Percentiles rank a stretch among this genome's conserved stretches.
Evolutionary conservation across 2,329 filamentous ascomycete species (phyloP).

Genomic region (Pseudogymnoascus destructans): DNA sequence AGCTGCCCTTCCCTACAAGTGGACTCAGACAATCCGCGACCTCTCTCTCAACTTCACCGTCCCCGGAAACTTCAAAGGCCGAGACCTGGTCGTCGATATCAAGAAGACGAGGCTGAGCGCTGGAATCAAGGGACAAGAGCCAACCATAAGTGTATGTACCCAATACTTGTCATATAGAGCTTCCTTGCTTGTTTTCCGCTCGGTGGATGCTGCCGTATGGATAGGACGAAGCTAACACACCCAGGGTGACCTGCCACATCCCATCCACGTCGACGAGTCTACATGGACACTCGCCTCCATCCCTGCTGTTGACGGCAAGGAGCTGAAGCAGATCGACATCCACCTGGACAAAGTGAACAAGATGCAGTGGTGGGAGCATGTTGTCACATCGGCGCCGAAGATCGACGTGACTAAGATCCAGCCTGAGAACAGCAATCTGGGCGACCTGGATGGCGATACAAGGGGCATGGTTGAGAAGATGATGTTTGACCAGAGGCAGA

Average conservation of each 20-base stretch:
- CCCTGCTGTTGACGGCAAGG: conserved; percentile 43
- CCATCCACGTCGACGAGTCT: conserved; percentile 71
- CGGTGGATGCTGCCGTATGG: not conserved
- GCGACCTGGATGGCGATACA: conserved; percentile 89
- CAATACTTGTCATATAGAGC: conserved; percentile 1
- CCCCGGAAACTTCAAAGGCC: conserved; percentile 69
- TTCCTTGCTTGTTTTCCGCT: not conserved
- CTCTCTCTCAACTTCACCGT: conserved; percentile 68
- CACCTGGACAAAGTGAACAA: conserved; percentile 94
- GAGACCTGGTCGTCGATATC: conserved; percentile 71
- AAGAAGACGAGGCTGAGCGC: conserved; percentile 67
- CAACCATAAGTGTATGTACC: conserved; percentile 59
- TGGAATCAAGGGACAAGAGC: conserved; percentile 75
- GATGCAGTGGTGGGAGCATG: conserved; percentile 97
- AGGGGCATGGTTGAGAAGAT: conserved; percentile 99
- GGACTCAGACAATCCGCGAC: conserved; percentile 85
- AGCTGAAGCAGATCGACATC: conserved; percentile 56
- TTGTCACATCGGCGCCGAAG: conserved; percentile 71
- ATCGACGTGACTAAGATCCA: conserved; percentile 94
- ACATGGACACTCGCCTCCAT: conserved; percentile 82
- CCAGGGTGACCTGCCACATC: conserved; percentile 76
- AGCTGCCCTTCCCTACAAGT: conserved; percentile 86
- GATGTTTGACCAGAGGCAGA: conserved; percentile 98
- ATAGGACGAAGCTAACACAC: not conserved
- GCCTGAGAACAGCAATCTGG: conserved; percentile 82